Percentiles rank a stretch among this genome's conserved stretches.
These are phyloP conservation scores for Pilobolus umbonatus DNA, from an alignment of 192 early-diverging fungal species.

Conservation along the genomic window DNA sequence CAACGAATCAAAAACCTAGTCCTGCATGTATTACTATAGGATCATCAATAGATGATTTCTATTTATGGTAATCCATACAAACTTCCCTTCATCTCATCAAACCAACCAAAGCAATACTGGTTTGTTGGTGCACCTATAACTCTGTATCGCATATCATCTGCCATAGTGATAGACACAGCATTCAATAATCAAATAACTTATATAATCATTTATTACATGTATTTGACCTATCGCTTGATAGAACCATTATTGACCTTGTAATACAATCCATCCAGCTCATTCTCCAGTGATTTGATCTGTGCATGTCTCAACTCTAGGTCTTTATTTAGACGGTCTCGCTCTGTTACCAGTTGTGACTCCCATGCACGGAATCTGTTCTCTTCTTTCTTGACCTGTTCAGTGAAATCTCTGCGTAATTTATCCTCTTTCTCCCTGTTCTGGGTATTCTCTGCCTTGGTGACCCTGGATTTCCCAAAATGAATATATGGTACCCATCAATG, in stretches of 20 bases:
- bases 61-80: no score
- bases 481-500: background rate
- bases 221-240: slow-evolving; percentile 23
- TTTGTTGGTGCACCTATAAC: no score
- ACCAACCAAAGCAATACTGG: no score
- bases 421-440: slow-evolving; percentile 99
- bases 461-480: slow-evolving; percentile 32
- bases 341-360: slow-evolving; percentile 95
- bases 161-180: no score
- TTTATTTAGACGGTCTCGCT: slow-evolving; percentile 97
- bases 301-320: slow-evolving; percentile 95
- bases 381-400: slow-evolving; percentile 95
- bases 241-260: slow-evolving; percentile 28
- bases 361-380: slow-evolving; percentile 98
- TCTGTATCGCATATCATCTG: no score
- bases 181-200: no score
- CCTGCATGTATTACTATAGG: no score
- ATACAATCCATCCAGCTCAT: slow-evolving; percentile 57
- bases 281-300: slow-evolving; percentile 89
- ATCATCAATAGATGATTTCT: no score
- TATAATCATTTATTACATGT: no score
- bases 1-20: no score
- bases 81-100: no score
- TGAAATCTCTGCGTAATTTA: slow-evolving; percentile 89
- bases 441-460: slow-evolving; percentile 75